phyloP scores from a whole-genome alignment of 805 yeast species.

The Tetrapisispora nanseiensis region DNA sequence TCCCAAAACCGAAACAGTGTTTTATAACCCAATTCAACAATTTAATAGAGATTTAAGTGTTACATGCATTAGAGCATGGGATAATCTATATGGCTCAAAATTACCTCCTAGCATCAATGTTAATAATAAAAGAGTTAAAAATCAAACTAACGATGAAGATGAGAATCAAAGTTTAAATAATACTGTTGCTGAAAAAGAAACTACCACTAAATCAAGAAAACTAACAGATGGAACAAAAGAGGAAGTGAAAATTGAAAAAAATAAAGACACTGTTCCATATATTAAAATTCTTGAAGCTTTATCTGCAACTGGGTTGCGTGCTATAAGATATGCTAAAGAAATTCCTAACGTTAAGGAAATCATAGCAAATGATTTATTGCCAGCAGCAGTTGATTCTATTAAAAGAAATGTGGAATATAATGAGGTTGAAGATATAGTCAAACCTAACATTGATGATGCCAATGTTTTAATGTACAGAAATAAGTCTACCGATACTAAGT shows the following conservation, averaged over 20 bases:
- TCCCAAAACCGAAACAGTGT: conserved; percentile 75
- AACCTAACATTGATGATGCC: conserved; percentile 82
- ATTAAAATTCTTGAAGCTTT: conserved; percentile 78
- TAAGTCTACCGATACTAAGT: conserved; percentile 35
- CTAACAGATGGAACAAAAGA: conserved; percentile 19
- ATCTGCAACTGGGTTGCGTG: conserved; percentile 91
- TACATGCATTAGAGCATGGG: conserved; percentile 80
- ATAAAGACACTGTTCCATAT: conserved; percentile 30
- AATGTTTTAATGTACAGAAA: conserved; percentile 60
- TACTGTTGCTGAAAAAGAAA: conserved; percentile 6
- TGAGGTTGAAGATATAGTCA: conserved; percentile 45
- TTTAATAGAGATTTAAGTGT: conserved; percentile 89
- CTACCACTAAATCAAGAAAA: conserved; percentile 21
- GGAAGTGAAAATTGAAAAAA: not conserved
- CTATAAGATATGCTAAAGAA: conserved; percentile 88
- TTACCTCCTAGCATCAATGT: conserved; percentile 4
- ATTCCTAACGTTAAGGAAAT: conserved; percentile 64
- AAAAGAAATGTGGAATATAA: conserved; percentile 62
- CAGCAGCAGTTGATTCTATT: conserved; percentile 79
- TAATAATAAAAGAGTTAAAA: conserved; percentile 9
- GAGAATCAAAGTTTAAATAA: conserved; percentile 5
- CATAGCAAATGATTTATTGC: conserved; percentile 82
- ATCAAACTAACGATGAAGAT: conserved; percentile 15
- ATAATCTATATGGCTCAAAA: conserved; percentile 42
- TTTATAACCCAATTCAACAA: conserved; percentile 94